Evolutionary conservation across 352 stramenopile genomes (phyloP).

Genomic region (Pythium sukuiense): DNA sequence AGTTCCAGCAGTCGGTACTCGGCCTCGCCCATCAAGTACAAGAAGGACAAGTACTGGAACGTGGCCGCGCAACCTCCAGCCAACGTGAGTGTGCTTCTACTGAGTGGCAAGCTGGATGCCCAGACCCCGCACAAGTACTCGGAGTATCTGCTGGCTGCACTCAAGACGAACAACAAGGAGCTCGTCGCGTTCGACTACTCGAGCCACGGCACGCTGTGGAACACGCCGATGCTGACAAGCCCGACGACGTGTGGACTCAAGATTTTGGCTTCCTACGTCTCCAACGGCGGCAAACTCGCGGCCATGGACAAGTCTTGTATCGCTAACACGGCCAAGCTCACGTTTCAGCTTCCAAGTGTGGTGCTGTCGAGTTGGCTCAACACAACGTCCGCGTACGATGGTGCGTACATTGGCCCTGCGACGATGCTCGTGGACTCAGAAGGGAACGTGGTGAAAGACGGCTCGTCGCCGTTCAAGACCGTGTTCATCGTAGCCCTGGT

Average conservation of each 20-base stretch:
- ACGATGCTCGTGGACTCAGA: conserved; percentile 6
- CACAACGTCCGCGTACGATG: conserved; percentile 38
- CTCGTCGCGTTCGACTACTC: conserved; percentile 41
- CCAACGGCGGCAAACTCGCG: conserved; percentile 17
- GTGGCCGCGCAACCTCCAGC: conserved; percentile 25
- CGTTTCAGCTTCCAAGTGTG: background rate
- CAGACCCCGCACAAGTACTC: conserved; percentile 37
- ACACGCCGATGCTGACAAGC: conserved; percentile 22
- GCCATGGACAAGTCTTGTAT: conserved; percentile 1
- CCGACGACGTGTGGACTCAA: conserved; percentile 29
- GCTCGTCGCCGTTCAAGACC: conserved; percentile 29
- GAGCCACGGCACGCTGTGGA: conserved; percentile 27
- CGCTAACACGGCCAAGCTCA: background rate
- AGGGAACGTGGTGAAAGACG: background rate
- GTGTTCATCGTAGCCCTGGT: conserved; percentile 38
- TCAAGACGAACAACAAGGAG: conserved; percentile 30
- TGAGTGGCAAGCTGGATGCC: conserved; percentile 36
- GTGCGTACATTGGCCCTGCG: conserved; percentile 22
- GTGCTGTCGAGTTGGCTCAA: conserved; percentile 26
- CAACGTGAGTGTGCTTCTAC: conserved; percentile 32
- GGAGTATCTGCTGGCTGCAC: conserved; percentile 24
- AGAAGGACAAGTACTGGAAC: conserved; percentile 32
- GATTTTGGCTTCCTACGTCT: conserved; percentile 36
- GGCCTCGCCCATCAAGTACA: conserved; percentile 23
- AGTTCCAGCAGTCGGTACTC: conserved; percentile 21